Evolutionary conservation across 768 basidiomycete genomes (phyloP), one percentile per base, ranked within the genome.

Genomic region (Ephemerocybe angulata): DNA sequence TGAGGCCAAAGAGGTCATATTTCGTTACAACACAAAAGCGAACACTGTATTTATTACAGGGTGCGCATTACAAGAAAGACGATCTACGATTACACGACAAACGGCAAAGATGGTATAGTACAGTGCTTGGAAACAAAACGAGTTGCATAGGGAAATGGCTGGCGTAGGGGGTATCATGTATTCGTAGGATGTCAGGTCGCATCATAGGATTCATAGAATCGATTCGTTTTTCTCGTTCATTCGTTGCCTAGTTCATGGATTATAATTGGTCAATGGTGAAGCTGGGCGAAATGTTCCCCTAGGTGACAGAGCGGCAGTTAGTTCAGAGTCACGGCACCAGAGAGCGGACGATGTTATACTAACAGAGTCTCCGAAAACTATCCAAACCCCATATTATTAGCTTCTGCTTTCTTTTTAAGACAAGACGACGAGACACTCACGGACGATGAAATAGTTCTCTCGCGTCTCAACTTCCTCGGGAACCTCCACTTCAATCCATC

Each of bases 281-380:
- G 17, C 38, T 52, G 13, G 50, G 50, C 7, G 50, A 52, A 5
- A 28, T 24, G 25, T 52, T 52, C 15, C 33, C 50, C 33, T 35
- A 17, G 33, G 17, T 8, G 8, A 35, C 8, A 35, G 33, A 17
- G 8, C 17, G 33, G 33, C 17, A 17, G 17, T 8, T 35, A 35
- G 8, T 8, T 17, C 33, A 35, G 33, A 8, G 8, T 17, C 33
- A 35, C 8, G 17, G 33, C 17, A 8, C 33, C 8, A 35, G 33
- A 8, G 8, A 8, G 17, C 8, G 33, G 8, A 8, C 33, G 8
- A 17, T 8, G 8, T 35, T 35, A 35, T 8, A 35, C 33, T 8
- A 8, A 35, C 33, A 4, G 78, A 79, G 62, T 80, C 76, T 38
- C 78, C 79, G 41, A 80, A 66, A 28, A 80, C 78, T 80, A 53